Evolutionary conservation across 305 asterid genomes (phyloP), one percentile per base, ranked within the genome.

Genomic region (Stenogyne calaminthoides): DNA sequence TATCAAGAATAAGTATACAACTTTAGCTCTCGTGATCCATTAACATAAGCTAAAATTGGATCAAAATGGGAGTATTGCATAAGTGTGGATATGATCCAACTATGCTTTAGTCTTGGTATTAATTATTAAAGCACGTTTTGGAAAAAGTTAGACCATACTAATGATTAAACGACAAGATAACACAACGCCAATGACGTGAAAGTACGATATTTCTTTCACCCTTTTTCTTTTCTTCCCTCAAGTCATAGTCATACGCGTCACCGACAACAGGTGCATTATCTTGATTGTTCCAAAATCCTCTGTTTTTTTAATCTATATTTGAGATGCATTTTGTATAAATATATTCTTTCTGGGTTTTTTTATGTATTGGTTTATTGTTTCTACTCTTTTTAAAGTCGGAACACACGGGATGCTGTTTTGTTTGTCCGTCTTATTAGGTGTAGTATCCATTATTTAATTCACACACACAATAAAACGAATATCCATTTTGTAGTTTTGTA

Each of bases 111-210:
- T 49, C 11, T 27, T 63, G n/a, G n/a, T n/a, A n/a, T n/a, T n/a
- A n/a, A n/a, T n/a, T n/a, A 55, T 22, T 18, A 64, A 20, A 58
- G 20, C 42, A 44, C 76, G 55, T 70, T 67, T 42, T 2, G 9
- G 12, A 54, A 68, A 74, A 52, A 40, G 27, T n/a, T 63, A 46
- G 73, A 40, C 22, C 27, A 15, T 32, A 44, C 58, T 63, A 55
- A 78, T 73, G 64, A 78, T 78, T 78, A 68, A 46, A 27, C 6
- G 37, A 19, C 7, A 58, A 36, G 29, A 56, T 27, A 49, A 32
- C 25, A 36, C 18, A 65, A 47, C 44, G 46, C 16, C 32, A 25
- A 44, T 22, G 49, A 71, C 60, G 71, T 61, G 80, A 15, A 39
- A 12, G 25, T 19, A 8, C 9, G 12, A 39, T 61, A 36, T 76